Evolutionary conservation across 805 yeast genomes (phyloP), one percentile per base, ranked within the genome.

Genomic region (Zygotorulaspora sp.): DNA sequence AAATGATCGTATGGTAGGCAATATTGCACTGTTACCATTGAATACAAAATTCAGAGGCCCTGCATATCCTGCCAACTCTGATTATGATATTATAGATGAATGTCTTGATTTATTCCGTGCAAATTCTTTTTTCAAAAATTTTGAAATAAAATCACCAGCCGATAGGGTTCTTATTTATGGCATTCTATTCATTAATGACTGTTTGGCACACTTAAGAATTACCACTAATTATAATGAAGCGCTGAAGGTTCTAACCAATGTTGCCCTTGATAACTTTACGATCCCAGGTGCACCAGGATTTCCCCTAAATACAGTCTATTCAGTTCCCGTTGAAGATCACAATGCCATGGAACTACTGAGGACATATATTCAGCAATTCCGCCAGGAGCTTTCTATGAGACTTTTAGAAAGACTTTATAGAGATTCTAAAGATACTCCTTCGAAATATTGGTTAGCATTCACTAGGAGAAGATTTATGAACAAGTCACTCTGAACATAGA

Each of bases 401-500:
- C 74, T 92, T 57, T 70, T 90, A 49, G 76, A 72, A 50, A 74
- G 88, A 55, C 68, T 92, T 30, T 87, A 84, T 58, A 71, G 65
- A 22, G 83, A 77, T 11, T 77, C 74, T 36, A 68, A 66, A 35
- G 55, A 66, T 7, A 57, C 54, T 13, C 97, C 98, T 25, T 83
- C 90, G 52, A 92, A 90, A 63, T 80, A 75, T 67, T 92, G 99
- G 99, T 67, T 92, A 55, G 96, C 97, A 2, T 92, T 92, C 63
- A 84, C 96, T 26, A 80, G 92, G 67, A 83, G 95, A 66, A 78
- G 86, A 61, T 92, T 92, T 62, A 92, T 92, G 98, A 92, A 92
- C 68, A 86, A 89, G 64, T 34, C 54, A 17, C 45, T 56, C 30
- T 55, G 35, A 44, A 19, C 20, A n/a, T 30, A 16, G 18, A 30